These are phyloP conservation scores for Funneliformis mosseae DNA, from an alignment of 192 early-diverging fungal species.

Conservation along the genomic window DNA sequence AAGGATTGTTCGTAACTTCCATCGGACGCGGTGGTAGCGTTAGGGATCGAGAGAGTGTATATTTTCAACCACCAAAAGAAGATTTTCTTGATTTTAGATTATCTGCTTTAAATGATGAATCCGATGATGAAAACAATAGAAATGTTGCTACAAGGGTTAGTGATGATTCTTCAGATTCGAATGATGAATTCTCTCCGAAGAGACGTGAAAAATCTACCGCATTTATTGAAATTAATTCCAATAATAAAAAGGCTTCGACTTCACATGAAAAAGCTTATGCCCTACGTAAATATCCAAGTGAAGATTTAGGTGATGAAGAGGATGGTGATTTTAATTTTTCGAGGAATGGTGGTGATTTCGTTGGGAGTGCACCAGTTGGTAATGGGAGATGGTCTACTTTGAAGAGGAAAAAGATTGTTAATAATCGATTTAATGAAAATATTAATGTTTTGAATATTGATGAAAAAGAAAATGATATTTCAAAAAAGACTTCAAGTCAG, in stretches of 20 bases:
- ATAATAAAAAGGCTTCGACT: neutral
- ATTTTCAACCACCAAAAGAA: constrained; percentile 13
- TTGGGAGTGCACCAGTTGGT: constrained; percentile 22
- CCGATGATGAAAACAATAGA: neutral
- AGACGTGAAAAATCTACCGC: neutral
- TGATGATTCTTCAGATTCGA: neutral
- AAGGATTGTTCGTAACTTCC: constrained; percentile 11
- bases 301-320: neutral
- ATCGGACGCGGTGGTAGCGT: constrained; percentile 2
- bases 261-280: neutral
- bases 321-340: neutral
- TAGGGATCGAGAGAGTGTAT: neutral
- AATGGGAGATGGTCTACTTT: constrained; percentile 1
- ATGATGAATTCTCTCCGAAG: neutral
- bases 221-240: neutral
- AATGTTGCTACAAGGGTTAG: neutral
- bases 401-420: constrained; percentile 4
- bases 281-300: neutral
- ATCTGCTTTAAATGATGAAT: neutral
- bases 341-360: neutral
- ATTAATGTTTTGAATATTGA: neutral
- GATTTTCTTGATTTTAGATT: neutral
- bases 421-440: neutral
- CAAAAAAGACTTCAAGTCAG: neutral
- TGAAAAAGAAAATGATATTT: neutral